phyloP scores from a whole-genome alignment of 2,329 filamentous ascomycete species.

The Paramyrothecium roridum region DNA sequence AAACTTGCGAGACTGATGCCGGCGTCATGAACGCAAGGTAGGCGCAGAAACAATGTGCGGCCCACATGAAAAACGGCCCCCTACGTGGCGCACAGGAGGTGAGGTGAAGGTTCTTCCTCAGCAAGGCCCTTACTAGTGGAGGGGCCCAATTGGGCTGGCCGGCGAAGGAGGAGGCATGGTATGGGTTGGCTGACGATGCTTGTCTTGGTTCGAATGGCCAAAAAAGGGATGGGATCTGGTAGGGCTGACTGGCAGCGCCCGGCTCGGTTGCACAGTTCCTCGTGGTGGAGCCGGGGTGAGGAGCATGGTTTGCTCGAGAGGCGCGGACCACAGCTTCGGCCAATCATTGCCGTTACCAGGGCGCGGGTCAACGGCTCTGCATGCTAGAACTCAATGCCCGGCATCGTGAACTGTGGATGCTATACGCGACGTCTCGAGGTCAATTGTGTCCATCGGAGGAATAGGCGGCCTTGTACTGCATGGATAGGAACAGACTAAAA shows the following conservation, averaged over 20 bases:
- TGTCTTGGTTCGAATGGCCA: too few species aligned
- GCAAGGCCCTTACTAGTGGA: neutral
- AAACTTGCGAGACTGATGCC: neutral
- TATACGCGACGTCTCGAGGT: too few species aligned
- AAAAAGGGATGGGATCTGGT: neutral
- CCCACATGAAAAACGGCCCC: slow-evolving; percentile 2
- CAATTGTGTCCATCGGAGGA: too few species aligned
- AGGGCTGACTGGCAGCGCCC: neutral
- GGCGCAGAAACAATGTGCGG: neutral
- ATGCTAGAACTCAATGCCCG: neutral
- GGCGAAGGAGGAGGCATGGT: neutral
- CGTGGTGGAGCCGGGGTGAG: neutral
- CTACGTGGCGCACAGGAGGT: neutral
- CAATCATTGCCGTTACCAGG: neutral
- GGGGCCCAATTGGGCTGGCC: neutral
- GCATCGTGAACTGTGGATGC: neutral
- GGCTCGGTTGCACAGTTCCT: neutral
- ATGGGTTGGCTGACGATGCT: neutral
- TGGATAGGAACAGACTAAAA: too few species aligned
- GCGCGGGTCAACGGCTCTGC: neutral
- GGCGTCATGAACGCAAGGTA: neutral
- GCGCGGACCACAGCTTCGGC: neutral
- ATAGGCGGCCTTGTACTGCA: too few species aligned
- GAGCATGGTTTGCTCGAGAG: neutral
- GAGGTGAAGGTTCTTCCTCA: neutral